Base-by-base conservation (phyloP, 768 basidiomycete species). In the Strobilomyces dryophilus region DNA sequence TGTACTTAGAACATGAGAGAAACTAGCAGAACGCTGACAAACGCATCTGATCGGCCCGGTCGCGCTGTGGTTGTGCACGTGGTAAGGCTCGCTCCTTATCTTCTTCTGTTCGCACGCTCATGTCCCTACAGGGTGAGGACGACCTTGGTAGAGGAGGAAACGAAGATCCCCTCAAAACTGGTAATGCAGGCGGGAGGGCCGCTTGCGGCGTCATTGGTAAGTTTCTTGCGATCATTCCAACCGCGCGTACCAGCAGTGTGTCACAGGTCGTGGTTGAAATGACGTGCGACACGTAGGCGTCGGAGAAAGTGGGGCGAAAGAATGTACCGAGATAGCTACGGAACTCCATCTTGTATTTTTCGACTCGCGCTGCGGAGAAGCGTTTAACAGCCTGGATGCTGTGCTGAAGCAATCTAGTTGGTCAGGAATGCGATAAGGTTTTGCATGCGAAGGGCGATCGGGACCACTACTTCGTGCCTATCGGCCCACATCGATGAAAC, bases 141-240 rank as follows among this genome's bases (percentile, higher is more conserved):
- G 91, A 93, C 62, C 76, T 92, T 46, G 91, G 89, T n/a, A 74
- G 70, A 54, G 87, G 88, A 15, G 74, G 72, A 39, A 76, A 85
- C 61, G 73, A 79, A 27, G 88, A 89, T 57, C 87, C 85, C 20
- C 72, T 84, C 51, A 88, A 80, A 66, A 92, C 88, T 4, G 90
- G 90, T 9, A 88, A 92, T 63, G 85, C 90, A 15, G 85, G 86
- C 11, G 82, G 75, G 29, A 76, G 89, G 52, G 78, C 81, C n/a
- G 89, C 91, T 12, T 92, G 91, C 63, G 90, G 89, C 60, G 81
- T 92, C 47, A 87, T 92, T 59, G 88, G 87, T 81, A 66, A 51
- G 67, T 53, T 50, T 43, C 45, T 48, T 40, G 35, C 53, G 40
- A 36, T 51, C 44, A 20, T 24, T 20, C 9, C 35, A 11, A 58